These are phyloP conservation scores for Allomyces arbusculus DNA, from an alignment of 192 early-diverging fungal genomes.

Conservation along the genomic window DNA sequence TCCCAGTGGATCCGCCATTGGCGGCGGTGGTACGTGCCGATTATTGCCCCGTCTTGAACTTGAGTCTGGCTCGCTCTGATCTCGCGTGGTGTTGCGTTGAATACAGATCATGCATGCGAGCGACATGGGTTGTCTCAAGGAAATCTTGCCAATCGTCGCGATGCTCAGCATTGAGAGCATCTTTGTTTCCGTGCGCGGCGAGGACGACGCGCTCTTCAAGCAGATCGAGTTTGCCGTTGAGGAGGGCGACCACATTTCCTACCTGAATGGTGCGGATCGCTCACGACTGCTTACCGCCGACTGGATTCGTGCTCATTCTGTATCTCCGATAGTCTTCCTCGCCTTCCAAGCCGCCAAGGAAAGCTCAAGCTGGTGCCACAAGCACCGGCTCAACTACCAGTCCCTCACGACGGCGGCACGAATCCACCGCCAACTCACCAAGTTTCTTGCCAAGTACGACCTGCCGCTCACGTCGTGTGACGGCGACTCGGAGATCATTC, in stretches of 20 bases:
- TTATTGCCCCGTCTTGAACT: not conserved
- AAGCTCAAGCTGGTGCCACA: conserved; percentile 19
- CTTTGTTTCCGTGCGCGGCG: conserved; percentile 18
- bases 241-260: conserved; percentile 48
- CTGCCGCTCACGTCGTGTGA: conserved; percentile 12
- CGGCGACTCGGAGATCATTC: conserved; percentile 14
- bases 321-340: not conserved
- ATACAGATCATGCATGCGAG: conserved; percentile 16
- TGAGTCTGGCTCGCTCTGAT: conserved; percentile 1
- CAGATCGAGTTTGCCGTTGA: conserved; percentile 49
- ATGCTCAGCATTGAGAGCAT: conserved; percentile 30
- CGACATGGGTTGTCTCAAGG: conserved; percentile 37
- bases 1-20: conserved; percentile 51
- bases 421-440: conserved; percentile 14
- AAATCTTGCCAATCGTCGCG: conserved; percentile 57
- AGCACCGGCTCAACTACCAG: conserved; percentile 19
- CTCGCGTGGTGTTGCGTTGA: conserved; percentile 22
- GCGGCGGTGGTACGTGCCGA: conserved; percentile 28
- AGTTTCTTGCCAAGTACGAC: conserved; percentile 12
- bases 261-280: conserved; percentile 17
- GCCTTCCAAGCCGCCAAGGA: not conserved
- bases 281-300: not conserved
- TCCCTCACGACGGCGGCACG: conserved; percentile 13
- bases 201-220: conserved; percentile 23
- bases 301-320: not conserved